Conservation (phyloP, 139 green algal genomes). For the Picocystis salinarum region DNA sequence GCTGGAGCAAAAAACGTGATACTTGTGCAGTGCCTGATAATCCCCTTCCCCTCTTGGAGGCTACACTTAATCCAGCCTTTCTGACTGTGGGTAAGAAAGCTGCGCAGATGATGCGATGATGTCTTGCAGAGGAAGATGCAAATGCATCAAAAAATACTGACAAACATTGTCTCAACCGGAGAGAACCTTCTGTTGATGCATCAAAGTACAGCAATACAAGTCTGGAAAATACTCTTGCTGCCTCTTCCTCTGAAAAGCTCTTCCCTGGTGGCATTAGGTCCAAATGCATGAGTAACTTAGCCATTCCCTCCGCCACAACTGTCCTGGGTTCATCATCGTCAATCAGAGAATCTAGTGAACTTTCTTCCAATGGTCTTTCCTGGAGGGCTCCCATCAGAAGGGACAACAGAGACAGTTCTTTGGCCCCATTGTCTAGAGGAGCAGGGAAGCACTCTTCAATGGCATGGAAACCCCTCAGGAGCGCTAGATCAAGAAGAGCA, state of each 20-base stretch:
- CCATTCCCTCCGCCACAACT: slow-evolving; percentile 15
- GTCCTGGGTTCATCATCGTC: background rate
- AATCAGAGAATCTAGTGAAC: background rate
- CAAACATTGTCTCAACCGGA: slow-evolving; percentile 24
- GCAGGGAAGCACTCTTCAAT: too few species aligned
- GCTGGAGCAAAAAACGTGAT: too few species aligned
- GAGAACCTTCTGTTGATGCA: slow-evolving; percentile 8
- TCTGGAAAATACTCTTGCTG: slow-evolving; percentile 14
- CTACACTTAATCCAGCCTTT: too few species aligned
- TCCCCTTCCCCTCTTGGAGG: too few species aligned
- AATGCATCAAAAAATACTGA: slow-evolving; percentile 35
- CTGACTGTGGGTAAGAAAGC: background rate
- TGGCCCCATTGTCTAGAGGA: background rate
- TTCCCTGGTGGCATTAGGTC: slow-evolving; percentile 9
- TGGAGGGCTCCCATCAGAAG: slow-evolving; percentile 16
- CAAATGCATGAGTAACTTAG: slow-evolving; percentile 20
- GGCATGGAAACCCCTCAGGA: too few species aligned
- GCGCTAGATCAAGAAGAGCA: too few species aligned
- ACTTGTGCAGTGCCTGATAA: too few species aligned
- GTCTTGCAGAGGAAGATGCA: slow-evolving; percentile 4
- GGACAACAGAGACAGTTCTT: slow-evolving; percentile 6
- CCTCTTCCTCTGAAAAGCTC: background rate
- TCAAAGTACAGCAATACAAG: slow-evolving; percentile 27
- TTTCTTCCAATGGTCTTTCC: background rate
- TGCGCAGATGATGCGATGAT: background rate